Evolutionary conservation across 2,329 filamentous ascomycete genomes (phyloP), one percentile per base, ranked within the genome.

Genomic region (Ilyonectria robusta): DNA sequence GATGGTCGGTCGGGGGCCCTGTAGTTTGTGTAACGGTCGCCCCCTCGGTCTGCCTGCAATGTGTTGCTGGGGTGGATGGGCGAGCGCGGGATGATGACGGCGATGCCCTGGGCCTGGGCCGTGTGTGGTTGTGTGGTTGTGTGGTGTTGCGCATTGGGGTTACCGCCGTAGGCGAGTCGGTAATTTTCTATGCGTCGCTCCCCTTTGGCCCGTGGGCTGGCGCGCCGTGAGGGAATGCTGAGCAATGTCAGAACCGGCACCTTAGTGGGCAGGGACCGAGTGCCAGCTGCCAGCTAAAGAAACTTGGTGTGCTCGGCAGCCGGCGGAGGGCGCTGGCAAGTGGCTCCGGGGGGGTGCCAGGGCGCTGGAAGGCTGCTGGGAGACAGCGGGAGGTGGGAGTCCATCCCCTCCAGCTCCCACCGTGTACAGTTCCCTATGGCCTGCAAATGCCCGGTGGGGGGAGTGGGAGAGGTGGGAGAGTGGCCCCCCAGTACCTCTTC

Each of bases 1-100:
- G 62, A 33, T 44, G 50, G 57, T 65, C 62, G 50, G 57, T 65
- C 62, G 62, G 62, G 62, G 55, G 50, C 23, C 48, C 37, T 60
- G 50, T 37, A 60, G 15, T 19, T 61, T 57, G 63, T 65, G 57
- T 65, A 65, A 65, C 58, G 29, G 50, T 46, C 53, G 13, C 51
- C 51, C 63, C 47, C 57, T 56, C 48, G 44, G 44, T 51, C 58
- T 57, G 26, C 19, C 57, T 65, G 37, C 53, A 57, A 55, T 29
- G 57, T 57, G 57, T 47, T 57, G 63, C 54, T 53, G 46, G 57
- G 50, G 40, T 53, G 63, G 53, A 55, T 57, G 63, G 46, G 58
- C 46, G 37, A n/a, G 40, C 53, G 58, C 63, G 63, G 63, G 63
- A 65, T 65, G 63, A 65, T 65, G 63, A 65, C 55, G 57, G 51